A percentile compares a stretch with the other conserved stretches of the same genome.
Conservation (phyloP, 495 filamentous ascomycete species). For the Diplogelasinospora grovesii region DNA sequence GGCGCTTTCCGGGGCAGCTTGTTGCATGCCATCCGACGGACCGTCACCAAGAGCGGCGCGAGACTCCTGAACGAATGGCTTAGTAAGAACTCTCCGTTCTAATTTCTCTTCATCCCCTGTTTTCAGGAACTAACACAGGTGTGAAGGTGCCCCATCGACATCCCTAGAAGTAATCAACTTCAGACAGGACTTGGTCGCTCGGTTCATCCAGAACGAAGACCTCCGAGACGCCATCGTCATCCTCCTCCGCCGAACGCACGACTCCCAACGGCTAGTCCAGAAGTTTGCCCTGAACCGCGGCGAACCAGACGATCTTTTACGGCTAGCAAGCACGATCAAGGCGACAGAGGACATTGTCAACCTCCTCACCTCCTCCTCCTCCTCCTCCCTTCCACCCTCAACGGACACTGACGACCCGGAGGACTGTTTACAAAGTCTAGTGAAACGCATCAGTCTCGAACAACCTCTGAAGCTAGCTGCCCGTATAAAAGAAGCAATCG, state of each 20-base stretch:
- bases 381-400: not conserved
- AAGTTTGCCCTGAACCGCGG: constrained; percentile 87
- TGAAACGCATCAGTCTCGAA: constrained; percentile 58
- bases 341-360: constrained; percentile 63
- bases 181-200: constrained; percentile 74
- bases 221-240: constrained; percentile 60
- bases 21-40: constrained; percentile 79
- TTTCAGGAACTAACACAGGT: not conserved
- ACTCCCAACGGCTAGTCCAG: constrained; percentile 84
- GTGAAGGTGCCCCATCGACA: constrained; percentile 69
- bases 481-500: constrained; percentile 70
- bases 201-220: constrained; percentile 54
- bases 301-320: constrained; percentile 88
- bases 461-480: constrained; percentile 62
- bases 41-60: constrained; percentile 83
- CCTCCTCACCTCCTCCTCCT: constrained; percentile 23
- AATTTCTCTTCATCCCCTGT: too few relatives aligned
- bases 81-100: constrained; percentile 50
- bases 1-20: constrained; percentile 70
- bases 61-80: constrained; percentile 75
- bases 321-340: constrained; percentile 71
- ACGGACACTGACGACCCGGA: not conserved
- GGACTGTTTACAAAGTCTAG: constrained; percentile 47
- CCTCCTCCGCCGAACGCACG: constrained; percentile 70
- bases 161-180: constrained; percentile 71